These are phyloP conservation scores for Torulaspora gathmanii DNA, from an alignment of 805 yeast species.

Conservation along the genomic window DNA sequence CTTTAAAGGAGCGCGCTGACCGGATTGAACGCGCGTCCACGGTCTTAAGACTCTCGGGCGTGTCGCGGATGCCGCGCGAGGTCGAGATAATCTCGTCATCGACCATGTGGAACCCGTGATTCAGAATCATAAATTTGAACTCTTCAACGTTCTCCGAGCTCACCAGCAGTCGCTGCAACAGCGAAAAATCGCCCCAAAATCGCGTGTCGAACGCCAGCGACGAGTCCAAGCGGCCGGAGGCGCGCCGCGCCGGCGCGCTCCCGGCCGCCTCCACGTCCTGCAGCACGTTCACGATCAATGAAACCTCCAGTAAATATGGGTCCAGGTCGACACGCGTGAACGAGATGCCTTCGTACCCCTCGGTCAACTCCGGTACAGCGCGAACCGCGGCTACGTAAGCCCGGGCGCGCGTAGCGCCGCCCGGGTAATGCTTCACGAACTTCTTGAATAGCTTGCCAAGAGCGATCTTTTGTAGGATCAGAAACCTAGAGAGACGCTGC, in stretches of 20 bases:
- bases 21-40: conserved; percentile 11
- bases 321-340: conserved; percentile 48
- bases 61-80: conserved; percentile 25
- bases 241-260: neutral
- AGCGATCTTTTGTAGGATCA: conserved; percentile 58
- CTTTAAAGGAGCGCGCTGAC: conserved; percentile 25
- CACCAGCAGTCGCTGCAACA: conserved; percentile 38
- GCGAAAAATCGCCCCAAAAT: conserved; percentile 35
- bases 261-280: conserved; percentile 17
- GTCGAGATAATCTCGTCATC: conserved; percentile 28
- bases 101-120: conserved; percentile 29
- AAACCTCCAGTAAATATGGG: conserved; percentile 45
- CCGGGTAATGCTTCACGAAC: conserved; percentile 30
- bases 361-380: conserved; percentile 14
- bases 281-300: conserved; percentile 41
- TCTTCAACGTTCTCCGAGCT: conserved; percentile 43
- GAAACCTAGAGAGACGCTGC: conserved; percentile 51
- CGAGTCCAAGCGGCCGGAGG: conserved; percentile 7
- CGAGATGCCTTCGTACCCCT: conserved; percentile 41
- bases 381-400: conserved; percentile 16
- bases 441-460: conserved; percentile 57
- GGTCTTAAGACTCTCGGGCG: conserved; percentile 10
- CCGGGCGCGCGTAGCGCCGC: conserved; percentile 12
- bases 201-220: conserved; percentile 37
- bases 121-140: conserved; percentile 38